Conservation (phyloP, 2,329 filamentous ascomycete species). For the Fusarium ramigenum region DNA sequence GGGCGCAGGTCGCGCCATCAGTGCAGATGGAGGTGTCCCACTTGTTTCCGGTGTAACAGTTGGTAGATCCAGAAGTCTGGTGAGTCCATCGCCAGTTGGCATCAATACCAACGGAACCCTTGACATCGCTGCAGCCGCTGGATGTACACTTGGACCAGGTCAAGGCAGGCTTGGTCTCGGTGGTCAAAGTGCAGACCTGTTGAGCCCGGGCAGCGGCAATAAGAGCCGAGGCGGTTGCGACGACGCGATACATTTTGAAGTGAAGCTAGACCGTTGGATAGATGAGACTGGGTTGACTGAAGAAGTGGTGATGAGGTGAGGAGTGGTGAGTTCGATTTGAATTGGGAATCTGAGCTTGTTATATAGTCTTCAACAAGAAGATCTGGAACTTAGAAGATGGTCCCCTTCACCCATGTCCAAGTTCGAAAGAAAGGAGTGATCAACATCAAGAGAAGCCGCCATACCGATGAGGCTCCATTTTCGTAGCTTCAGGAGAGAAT, state of each 20-base stretch:
- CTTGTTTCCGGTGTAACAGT: conserved; percentile 66
- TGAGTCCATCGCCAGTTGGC: conserved; percentile 72
- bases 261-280: conserved; percentile 16
- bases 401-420: not conserved
- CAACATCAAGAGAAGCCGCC: conserved; percentile 12
- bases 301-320: conserved; percentile 18
- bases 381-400: not conserved
- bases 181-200: conserved; percentile 57
- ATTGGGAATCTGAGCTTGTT: conserved; percentile 17
- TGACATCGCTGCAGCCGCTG: conserved; percentile 60
- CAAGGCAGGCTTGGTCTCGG: conserved; percentile 63
- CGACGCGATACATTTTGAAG: conserved; percentile 44
- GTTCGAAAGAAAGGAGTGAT: conserved; percentile 1
- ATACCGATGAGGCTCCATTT: conserved; percentile 11
- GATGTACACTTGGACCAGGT: conserved; percentile 63
- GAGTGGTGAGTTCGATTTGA: conserved; percentile 15
- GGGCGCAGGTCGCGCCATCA: conserved; percentile 54
- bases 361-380: conserved; percentile 19
- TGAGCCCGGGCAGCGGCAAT: conserved; percentile 53
- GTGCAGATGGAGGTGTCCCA: conserved; percentile 56
- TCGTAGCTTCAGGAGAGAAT: not conserved
- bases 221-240: conserved; percentile 44
- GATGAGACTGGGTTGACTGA: conserved; percentile 14
- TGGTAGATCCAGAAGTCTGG: conserved; percentile 54
- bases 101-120: conserved; percentile 64